Conservation (phyloP, 129 eudicot genomes). For the Arctium lappa region DNA sequence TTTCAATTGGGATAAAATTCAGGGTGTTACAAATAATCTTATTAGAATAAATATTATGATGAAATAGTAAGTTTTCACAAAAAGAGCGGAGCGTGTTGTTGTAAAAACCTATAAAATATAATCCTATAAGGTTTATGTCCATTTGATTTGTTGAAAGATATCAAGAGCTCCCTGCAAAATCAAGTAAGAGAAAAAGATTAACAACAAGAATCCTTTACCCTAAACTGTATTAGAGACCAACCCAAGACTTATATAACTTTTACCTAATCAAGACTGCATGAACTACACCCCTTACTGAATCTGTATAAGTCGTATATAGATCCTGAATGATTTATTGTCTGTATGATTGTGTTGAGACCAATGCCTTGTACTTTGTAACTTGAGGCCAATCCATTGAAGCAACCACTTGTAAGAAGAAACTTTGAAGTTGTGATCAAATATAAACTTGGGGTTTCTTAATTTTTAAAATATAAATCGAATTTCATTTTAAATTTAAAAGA, state of each 20-base stretch:
- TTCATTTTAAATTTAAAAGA: too few species aligned
- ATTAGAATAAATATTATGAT: too few species aligned
- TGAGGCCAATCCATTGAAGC: too few species aligned
- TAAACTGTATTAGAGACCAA: not conserved
- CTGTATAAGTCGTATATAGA: constrained; percentile 32
- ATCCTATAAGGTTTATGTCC: constrained; percentile 49
- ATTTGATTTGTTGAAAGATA: constrained; percentile 33
- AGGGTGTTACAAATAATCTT: too few species aligned
- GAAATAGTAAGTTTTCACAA: not conserved
- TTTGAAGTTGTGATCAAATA: too few species aligned
- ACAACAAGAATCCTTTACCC: not conserved
- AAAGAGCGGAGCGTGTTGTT: too few species aligned
- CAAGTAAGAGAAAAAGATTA: not conserved
- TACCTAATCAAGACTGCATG: constrained; percentile 75
- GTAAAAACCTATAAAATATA: constrained; percentile 57
- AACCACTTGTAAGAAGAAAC: too few species aligned
- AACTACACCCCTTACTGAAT: constrained; percentile 38
- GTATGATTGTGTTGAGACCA: constrained; percentile 67
- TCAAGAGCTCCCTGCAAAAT: constrained; percentile 53
- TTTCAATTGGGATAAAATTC: too few species aligned
- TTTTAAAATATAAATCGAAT: too few species aligned
- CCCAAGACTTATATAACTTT: not conserved
- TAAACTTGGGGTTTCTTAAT: too few species aligned
- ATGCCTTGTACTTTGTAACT: constrained; percentile 56
- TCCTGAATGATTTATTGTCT: constrained; percentile 69